Base-by-base conservation (phyloP, 306 rosid genomes). In the Myrica gale region DNA sequence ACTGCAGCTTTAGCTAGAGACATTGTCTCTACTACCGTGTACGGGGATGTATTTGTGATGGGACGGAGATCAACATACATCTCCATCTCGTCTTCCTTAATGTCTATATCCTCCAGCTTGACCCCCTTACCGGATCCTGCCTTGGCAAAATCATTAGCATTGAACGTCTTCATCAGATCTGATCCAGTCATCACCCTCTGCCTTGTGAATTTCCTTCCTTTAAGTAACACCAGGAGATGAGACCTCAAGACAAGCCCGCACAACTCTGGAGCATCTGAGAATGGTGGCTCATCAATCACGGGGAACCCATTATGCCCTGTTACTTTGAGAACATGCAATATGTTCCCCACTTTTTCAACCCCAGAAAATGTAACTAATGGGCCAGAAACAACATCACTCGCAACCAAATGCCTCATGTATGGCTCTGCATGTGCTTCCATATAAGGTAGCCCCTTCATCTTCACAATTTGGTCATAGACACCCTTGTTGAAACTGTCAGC, bases 41-140 rank as follows among this genome's bases (percentile, higher is more conserved):
- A 82, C 0, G 95, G 87, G 15, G 95, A 91, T 0, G 79, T 74
- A 57, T 91, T 91, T 19, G 87, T 85, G 37, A 91, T 81, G 15
- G 88, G 91, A 87, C 87, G 95, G 50, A 91, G 88, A 79, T 91
- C 97, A 78, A 89, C 81, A 73, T 83, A 91, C 97, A 89, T 82
- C 71, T 88, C 93, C 91, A 85, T 77, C 63, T 91, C 97, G 43
- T 85, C 92, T 53, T 83, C 87, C 2, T 54, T 70, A 12, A 91
- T 83, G 67, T 86, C 82, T 77, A 89, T 70, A 79, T 88, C 89
- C 77, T 79, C 91, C 32, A 92, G 63, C 63, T 80, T 84, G 53
- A 86, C 51, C 75, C 92, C 96, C 72, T 86, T 91, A 50, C 96
- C 97, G 1, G 90, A 84, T 61, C 96, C 96, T 0, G 96, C 84